Percentiles rank a stretch among this genome's conserved stretches.
phyloP scores from a whole-genome alignment of 495 filamentous ascomycete genomes.

The Penicillium pulvis region DNA sequence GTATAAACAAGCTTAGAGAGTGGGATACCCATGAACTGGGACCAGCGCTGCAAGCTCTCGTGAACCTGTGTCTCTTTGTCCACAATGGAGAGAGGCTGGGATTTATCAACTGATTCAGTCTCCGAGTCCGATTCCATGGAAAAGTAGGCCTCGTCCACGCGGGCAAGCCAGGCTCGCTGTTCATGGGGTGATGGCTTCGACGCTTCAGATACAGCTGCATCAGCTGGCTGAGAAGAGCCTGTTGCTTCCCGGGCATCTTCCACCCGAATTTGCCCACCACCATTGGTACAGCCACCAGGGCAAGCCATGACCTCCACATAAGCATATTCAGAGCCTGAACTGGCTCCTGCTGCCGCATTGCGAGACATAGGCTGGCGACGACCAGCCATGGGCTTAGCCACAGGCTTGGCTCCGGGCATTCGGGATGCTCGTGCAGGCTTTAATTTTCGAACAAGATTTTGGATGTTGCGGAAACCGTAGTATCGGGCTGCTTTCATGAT shows the following conservation, averaged over 20 bases:
- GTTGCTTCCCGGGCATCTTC: conserved; percentile 61
- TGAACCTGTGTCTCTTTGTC: conserved; percentile 45
- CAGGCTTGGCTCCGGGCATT: conserved; percentile 68
- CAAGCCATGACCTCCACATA: conserved; percentile 99
- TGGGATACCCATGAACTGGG: conserved; percentile 64
- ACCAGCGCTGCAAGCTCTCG: conserved; percentile 71
- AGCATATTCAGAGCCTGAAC: conserved; percentile 63
- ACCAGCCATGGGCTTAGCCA: conserved; percentile 38
- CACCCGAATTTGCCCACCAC: conserved; percentile 90
- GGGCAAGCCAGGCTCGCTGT: conserved; percentile 82
- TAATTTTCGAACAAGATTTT: conserved; percentile 88
- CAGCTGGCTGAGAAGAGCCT: conserved; percentile 13
- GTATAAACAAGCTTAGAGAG: conserved; percentile 78
- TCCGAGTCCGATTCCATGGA: conserved; percentile 68
- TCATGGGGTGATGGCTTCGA: conserved; percentile 65
- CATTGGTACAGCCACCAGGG: conserved; percentile 96
- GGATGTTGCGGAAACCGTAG: conserved; percentile 97
- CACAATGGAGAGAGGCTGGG: conserved; percentile 19
- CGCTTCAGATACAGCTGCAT: conserved; percentile 19
- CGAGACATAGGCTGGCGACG: conserved; percentile 41
- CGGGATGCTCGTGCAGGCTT: conserved; percentile 75
- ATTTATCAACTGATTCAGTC: conserved; percentile 16
- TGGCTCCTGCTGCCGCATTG: conserved; percentile 28
- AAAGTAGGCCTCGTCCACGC: conserved; percentile 93
- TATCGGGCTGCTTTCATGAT: conserved; percentile 84